Evolutionary conservation across 2,329 filamentous ascomycete genomes (phyloP).

Genomic region (Cryphonectria parasitica): DNA sequence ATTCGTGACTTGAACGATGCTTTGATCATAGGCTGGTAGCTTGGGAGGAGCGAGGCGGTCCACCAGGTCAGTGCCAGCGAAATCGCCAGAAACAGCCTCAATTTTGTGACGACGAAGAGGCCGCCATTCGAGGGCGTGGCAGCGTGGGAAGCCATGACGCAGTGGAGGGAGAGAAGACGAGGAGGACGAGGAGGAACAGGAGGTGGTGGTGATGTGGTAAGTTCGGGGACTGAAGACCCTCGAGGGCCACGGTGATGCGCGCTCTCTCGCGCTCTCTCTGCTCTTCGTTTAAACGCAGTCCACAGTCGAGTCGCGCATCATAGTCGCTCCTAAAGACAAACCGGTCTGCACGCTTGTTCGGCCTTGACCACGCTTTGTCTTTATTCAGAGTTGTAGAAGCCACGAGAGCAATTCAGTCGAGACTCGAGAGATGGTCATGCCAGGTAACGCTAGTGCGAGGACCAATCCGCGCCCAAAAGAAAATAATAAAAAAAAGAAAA

Average conservation of each 20-base stretch:
- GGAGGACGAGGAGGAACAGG: not conserved
- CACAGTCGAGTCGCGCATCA: not conserved
- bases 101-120: conserved; percentile 41
- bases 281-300: not conserved
- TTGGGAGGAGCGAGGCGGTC: conserved; percentile 48
- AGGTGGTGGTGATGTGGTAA: not conserved
- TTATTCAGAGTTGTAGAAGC: not conserved
- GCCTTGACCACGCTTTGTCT: not conserved
- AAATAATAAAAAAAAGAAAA: not conserved
- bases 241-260: conserved; percentile 1
- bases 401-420: not conserved
- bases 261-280: not conserved
- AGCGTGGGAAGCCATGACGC: conserved; percentile 31
- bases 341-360: not conserved
- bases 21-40: conserved; percentile 47
- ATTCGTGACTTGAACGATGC: conserved; percentile 39
- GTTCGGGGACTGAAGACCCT: not conserved
- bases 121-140: conserved; percentile 31
- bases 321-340: not conserved
- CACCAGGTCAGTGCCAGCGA: conserved; percentile 50
- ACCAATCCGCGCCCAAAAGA: not conserved
- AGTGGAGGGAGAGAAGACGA: not conserved
- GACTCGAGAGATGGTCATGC: not conserved
- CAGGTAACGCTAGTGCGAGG: not conserved
- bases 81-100: conserved; percentile 40